These are phyloP conservation scores for Oidium heveae DNA, from an alignment of 2,329 filamentous ascomycete genomes.

Conservation along the genomic window DNA sequence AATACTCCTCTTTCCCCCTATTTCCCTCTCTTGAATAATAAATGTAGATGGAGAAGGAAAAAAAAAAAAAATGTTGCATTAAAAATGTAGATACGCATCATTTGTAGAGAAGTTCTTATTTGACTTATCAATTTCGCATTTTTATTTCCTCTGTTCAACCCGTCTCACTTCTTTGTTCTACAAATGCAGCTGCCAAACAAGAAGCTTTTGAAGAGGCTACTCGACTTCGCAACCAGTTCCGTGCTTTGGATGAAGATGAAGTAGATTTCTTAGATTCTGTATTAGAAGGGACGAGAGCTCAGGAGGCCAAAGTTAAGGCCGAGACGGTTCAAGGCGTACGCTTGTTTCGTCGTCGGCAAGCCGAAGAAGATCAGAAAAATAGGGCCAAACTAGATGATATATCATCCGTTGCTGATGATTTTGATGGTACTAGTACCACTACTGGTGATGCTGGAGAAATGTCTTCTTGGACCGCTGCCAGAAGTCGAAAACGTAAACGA, in stretches of 20 bases:
- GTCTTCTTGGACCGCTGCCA: neutral
- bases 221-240: constrained; percentile 51
- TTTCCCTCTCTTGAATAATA: too few species aligned
- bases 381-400: constrained; percentile 5
- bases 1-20: too few species aligned
- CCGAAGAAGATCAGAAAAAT: constrained; percentile 13
- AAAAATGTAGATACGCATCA: too few species aligned
- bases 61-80: too few species aligned
- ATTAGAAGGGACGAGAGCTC: constrained; percentile 20
- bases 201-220: constrained; percentile 56
- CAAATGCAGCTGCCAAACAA: constrained; percentile 42
- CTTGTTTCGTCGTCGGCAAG: constrained; percentile 28
- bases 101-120: neutral
- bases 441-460: too few species aligned
- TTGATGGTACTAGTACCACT: neutral
- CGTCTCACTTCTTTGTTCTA: constrained; percentile 10
- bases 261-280: constrained; percentile 46
- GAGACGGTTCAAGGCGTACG: constrained; percentile 32
- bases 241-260: constrained; percentile 54
- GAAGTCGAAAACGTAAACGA: neutral
- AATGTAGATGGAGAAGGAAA: too few species aligned
- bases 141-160: neutral
- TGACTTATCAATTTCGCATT: neutral
- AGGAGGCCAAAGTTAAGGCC: constrained; percentile 26
- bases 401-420: neutral